Evolutionary conservation across 73 alveolate genomes (phyloP).

Genomic region (Paramecium sexaurelia): DNA sequence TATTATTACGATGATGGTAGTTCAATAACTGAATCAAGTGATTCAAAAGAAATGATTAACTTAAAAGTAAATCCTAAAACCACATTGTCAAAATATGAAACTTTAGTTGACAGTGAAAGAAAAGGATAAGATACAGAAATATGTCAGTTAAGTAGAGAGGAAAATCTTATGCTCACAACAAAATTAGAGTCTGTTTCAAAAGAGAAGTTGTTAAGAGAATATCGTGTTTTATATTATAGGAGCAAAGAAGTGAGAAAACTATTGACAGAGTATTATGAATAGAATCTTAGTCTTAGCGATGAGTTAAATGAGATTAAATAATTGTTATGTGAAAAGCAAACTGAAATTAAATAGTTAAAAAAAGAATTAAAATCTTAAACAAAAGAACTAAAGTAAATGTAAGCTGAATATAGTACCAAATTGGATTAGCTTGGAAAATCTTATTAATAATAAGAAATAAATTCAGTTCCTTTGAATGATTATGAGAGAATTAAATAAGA

Average conservation of each 20-base stretch:
- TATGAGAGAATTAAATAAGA: neutral
- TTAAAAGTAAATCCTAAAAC: neutral
- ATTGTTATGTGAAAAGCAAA: neutral
- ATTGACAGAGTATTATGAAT: neutral
- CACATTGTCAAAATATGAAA: neutral
- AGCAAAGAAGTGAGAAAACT: constrained; percentile 7
- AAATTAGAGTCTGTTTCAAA: constrained; percentile 21
- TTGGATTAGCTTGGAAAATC: neutral
- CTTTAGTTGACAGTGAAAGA: neutral
- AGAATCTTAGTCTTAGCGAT: neutral
- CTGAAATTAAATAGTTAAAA: neutral
- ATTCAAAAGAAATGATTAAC: constrained; percentile 3
- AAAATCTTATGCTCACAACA: neutral
- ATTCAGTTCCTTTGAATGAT: neutral
- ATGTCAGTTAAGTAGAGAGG: constrained; percentile 11
- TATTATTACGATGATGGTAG: neutral
- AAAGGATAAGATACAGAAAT: neutral
- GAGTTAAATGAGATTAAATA: neutral
- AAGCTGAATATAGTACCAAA: neutral
- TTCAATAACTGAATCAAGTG: constrained; percentile 22
- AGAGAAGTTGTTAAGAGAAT: constrained; percentile 7
- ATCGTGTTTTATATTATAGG: neutral
- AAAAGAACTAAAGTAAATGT: neutral
- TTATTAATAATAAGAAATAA: neutral
- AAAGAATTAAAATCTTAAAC: neutral